These are phyloP conservation scores for Eimeria tenella DNA, from an alignment of 169 alveolate species.

Conservation along the genomic window DNA sequence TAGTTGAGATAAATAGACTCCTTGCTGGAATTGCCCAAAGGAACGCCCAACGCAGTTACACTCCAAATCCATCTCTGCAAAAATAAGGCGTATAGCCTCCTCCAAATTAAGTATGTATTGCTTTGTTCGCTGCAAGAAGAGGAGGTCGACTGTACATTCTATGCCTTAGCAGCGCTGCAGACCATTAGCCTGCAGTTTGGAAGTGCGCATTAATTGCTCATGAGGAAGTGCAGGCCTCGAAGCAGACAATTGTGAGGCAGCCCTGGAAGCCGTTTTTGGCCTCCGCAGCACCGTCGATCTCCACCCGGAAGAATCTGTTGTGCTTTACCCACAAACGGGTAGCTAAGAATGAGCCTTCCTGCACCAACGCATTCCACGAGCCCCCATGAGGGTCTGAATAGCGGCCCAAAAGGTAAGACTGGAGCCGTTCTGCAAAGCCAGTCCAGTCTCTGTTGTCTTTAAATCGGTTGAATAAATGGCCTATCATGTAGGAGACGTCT, in stretches of 20 bases:
- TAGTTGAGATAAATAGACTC: too few relatives aligned
- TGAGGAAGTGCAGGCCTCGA: slow-evolving; percentile 43
- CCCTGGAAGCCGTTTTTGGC: neutral
- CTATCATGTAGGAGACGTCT: slow-evolving; percentile 41
- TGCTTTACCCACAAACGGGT: slow-evolving; percentile 54
- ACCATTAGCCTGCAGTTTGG: too few relatives aligned
- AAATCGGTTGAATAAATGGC: slow-evolving; percentile 24
- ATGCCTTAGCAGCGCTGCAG: too few relatives aligned
- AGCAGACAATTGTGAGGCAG: slow-evolving; percentile 42
- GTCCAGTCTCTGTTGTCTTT: slow-evolving; percentile 46
- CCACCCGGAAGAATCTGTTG: slow-evolving; percentile 51
- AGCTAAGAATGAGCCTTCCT: slow-evolving; percentile 44
- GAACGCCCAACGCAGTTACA: too few relatives aligned
- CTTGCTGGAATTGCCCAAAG: too few relatives aligned
- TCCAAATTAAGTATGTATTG: too few relatives aligned
- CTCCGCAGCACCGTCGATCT: neutral
- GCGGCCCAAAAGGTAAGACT: slow-evolving; percentile 58
- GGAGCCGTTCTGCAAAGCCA: slow-evolving; percentile 15
- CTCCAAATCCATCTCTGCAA: too few relatives aligned
- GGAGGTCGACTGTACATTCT: too few relatives aligned
- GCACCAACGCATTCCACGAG: slow-evolving; percentile 53
- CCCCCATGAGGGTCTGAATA: slow-evolving; percentile 51
- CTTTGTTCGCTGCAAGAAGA: too few relatives aligned
- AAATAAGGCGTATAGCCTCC: too few relatives aligned
- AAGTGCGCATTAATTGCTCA: too few relatives aligned